These are phyloP conservation scores for Globisporangium nagaii DNA, from an alignment of 352 stramenopile genomes.

Conservation along the genomic window DNA sequence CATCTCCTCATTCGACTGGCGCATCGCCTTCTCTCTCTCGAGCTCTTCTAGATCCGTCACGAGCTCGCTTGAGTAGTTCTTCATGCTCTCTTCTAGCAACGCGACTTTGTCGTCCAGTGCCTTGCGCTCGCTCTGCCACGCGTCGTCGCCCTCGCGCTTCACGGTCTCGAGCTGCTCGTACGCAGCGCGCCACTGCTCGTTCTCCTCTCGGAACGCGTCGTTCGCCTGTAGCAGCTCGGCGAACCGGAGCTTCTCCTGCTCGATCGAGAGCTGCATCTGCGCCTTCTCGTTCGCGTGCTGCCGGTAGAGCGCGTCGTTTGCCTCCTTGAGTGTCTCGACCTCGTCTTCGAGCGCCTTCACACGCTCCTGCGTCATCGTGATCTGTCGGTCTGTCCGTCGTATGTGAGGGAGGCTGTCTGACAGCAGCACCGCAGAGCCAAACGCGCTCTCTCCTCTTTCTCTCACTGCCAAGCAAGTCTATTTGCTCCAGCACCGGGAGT, in stretches of 20 bases:
- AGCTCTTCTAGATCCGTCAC: conserved; percentile 43
- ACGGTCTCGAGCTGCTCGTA: conserved; percentile 49
- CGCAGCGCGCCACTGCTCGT: conserved; percentile 50
- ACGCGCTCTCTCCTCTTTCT: too few species aligned
- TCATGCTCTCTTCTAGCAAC: conserved; percentile 43
- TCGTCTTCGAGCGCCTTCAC: conserved; percentile 43
- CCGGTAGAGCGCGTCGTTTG: conserved; percentile 54
- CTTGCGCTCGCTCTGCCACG: conserved; percentile 33
- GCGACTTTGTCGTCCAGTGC: conserved; percentile 48
- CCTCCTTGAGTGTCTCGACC: conserved; percentile 38
- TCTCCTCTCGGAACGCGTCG: conserved; percentile 45
- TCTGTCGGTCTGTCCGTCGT: background rate
- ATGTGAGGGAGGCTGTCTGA: too few species aligned
- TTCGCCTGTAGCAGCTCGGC: conserved; percentile 36
- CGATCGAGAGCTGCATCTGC: conserved; percentile 68
- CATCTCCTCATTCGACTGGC: conserved; percentile 25
- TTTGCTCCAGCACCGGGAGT: too few species aligned
- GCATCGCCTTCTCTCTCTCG: conserved; percentile 35
- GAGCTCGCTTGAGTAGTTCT: conserved; percentile 43
- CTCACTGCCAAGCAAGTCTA: too few species aligned
- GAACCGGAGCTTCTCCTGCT: conserved; percentile 49
- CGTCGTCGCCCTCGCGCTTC: conserved; percentile 45
- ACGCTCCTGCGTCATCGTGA: conserved; percentile 22
- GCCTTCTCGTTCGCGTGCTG: conserved; percentile 73
- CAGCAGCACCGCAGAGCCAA: too few species aligned